phyloP scores from a whole-genome alignment of 202 grass and related monocot species.

The Setaria italica region DNA sequence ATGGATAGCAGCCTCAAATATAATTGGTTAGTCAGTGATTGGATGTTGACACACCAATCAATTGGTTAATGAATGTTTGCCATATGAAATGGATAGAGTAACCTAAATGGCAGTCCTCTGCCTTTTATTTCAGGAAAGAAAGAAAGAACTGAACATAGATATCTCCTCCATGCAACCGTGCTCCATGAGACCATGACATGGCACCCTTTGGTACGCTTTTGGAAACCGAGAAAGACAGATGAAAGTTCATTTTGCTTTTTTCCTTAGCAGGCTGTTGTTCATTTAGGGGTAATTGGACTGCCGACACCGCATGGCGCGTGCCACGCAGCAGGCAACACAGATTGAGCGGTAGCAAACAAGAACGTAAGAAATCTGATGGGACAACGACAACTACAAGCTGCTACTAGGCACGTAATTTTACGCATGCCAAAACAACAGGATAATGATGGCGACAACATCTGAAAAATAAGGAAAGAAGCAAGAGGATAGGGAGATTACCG shows the following conservation, averaged over 20 bases:
- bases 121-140: neutral
- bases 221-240: constrained; percentile 24
- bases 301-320: constrained; percentile 6
- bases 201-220: constrained; percentile 10
- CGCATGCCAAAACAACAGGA: neutral
- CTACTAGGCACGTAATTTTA: constrained; percentile 11
- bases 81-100: constrained; percentile 28
- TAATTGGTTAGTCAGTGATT: neutral
- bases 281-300: constrained; percentile 14
- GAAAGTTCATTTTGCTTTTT: constrained; percentile 35
- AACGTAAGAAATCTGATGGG: constrained; percentile 11
- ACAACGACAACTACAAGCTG: constrained; percentile 14
- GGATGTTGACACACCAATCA: constrained; percentile 30
- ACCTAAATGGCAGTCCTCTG: neutral
- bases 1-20: constrained; percentile 39
- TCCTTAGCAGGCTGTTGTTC: neutral
- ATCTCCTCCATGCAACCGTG: constrained; percentile 5
- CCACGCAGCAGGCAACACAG: neutral
- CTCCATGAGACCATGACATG: neutral
- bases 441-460: constrained; percentile 1
- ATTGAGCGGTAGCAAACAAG: neutral
- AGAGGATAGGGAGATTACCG: constrained; percentile 38
- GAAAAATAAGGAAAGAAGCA: neutral
- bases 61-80: neutral
- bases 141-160: neutral